Conservation (phyloP, 176 grass and related monocot genomes). For the Carex cristatella region DNA sequence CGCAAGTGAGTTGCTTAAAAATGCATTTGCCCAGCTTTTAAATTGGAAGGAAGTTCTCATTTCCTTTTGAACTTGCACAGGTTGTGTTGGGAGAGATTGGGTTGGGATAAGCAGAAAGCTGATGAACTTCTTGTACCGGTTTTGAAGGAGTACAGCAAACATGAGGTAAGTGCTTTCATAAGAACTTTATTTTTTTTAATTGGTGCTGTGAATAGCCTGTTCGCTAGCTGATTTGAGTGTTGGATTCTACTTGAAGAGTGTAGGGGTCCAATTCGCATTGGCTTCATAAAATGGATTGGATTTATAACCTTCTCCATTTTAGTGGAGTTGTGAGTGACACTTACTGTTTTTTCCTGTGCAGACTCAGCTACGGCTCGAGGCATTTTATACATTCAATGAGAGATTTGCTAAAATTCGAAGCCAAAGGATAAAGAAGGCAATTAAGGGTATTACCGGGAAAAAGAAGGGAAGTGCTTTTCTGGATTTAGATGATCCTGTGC, state of each 20-base stretch:
- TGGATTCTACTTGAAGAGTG: slow-evolving; percentile 14
- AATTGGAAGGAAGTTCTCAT: background rate
- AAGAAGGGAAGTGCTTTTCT: slow-evolving; percentile 32
- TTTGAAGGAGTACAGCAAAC: slow-evolving; percentile 92
- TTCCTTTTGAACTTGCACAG: slow-evolving; percentile 27
- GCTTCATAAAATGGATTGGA: background rate
- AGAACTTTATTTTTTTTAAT: slow-evolving; percentile 2
- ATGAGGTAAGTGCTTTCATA: slow-evolving; percentile 43
- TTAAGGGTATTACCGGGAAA: slow-evolving; percentile 73
- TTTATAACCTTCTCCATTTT: background rate
- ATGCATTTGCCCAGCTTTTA: background rate
- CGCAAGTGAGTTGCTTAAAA: slow-evolving; percentile 58
- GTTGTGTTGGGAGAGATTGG: slow-evolving; percentile 95
- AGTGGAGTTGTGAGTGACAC: background rate
- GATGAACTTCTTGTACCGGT: slow-evolving; percentile 88
- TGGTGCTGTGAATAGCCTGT: background rate
- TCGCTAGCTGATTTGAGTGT: background rate
- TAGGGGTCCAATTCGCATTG: background rate
- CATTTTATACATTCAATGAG: slow-evolving; percentile 98
- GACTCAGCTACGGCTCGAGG: slow-evolving; percentile 84
- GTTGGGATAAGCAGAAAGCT: slow-evolving; percentile 89
- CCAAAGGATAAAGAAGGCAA: slow-evolving; percentile 90
- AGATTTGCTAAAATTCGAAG: slow-evolving; percentile 98
- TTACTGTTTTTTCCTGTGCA: slow-evolving; percentile 44
- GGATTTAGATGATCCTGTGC: slow-evolving; percentile 47